phyloP scores from a whole-genome alignment of 2,329 filamentous ascomycete genomes.

The Trichothecium roseum region DNA sequence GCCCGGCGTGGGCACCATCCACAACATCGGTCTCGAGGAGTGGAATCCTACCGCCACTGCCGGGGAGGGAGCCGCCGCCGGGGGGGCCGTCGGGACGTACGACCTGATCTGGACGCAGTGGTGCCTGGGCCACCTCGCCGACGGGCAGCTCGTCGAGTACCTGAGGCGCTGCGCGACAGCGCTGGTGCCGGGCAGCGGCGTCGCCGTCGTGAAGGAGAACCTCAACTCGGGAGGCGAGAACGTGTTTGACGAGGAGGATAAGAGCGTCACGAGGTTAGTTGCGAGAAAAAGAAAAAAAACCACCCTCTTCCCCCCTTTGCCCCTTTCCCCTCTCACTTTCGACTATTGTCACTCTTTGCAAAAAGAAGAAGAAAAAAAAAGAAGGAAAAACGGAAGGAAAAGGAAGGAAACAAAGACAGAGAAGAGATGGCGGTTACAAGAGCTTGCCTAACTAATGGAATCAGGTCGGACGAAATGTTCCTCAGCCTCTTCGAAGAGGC shows the following conservation, averaged over 20 bases:
- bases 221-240: slow-evolving; percentile 47
- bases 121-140: slow-evolving; percentile 76
- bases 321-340: no score
- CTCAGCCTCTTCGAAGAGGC: slow-evolving; percentile 57
- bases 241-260: slow-evolving; percentile 62
- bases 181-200: slow-evolving; percentile 15
- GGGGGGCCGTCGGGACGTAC: slow-evolving; percentile 45
- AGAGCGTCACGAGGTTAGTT: slow-evolving; percentile 58
- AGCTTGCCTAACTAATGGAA: slow-evolving; percentile 3
- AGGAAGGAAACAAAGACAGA: no score
- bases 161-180: slow-evolving; percentile 47
- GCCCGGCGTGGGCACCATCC: slow-evolving; percentile 51
- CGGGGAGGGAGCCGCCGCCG: no score
- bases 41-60: no score
- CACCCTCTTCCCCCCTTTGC: no score
- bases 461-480: slow-evolving; percentile 62
- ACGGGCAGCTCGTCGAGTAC: slow-evolving; percentile 59
- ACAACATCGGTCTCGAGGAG: slow-evolving; percentile 63
- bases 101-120: slow-evolving; percentile 85
- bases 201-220: slow-evolving; percentile 54
- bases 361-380: no score
- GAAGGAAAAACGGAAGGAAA: no score
- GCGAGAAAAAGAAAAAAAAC: neutral
- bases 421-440: slow-evolving; percentile 1
- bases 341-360: no score